Base-by-base conservation (phyloP, 2,329 filamentous ascomycete species). In the Ceratocystis cacaofunesta region DNA sequence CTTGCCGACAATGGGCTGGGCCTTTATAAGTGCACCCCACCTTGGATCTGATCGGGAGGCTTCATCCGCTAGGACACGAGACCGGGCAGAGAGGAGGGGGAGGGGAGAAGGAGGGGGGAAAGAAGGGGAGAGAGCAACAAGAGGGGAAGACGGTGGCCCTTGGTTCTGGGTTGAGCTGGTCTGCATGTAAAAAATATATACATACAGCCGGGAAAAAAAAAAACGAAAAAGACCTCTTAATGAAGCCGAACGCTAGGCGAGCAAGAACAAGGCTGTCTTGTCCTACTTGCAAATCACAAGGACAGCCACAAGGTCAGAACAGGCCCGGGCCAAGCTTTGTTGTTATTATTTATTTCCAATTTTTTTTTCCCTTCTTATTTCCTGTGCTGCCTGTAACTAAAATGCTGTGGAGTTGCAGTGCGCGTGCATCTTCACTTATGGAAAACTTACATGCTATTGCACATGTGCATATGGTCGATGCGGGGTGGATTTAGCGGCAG, bases 401-500 rank as follows among this genome's bases (percentile, higher is more conserved):
- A 50, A 50, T 50, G 6, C 19, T 25, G 50, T 25, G 12, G 50
- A 25, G 50, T 30, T 55, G 50, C 19, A 25, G 25, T 5, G 50
- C 12, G 22, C 50, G 25, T 25, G 22, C 50, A 55, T 25, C 22
- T 25, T 28, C 22, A 55, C 50, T 55, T 22, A 55, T 22, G 19
- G 50, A 22, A 55, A 28, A 28, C 50, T 55, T 55, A 22, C 19
- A 55, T 55, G 36, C 36, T 41, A 41, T 41, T 41, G 36, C 8
- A 41, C 36, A 55, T 25, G 50, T 25, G 50, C 22, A 55, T 25
- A 55, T 55, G 50, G 50, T 55, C 50, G 17, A 55, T 55, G 50
- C 50, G 50, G 50, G 50, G 50, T 55, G 50, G 50, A 55, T 55
- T 55, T 55, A 55, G 50, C 50, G 50, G 50, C 22, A 55, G 50